Evolutionary conservation across 805 yeast species (phyloP).

Genomic region (Candida manassasensis): DNA sequence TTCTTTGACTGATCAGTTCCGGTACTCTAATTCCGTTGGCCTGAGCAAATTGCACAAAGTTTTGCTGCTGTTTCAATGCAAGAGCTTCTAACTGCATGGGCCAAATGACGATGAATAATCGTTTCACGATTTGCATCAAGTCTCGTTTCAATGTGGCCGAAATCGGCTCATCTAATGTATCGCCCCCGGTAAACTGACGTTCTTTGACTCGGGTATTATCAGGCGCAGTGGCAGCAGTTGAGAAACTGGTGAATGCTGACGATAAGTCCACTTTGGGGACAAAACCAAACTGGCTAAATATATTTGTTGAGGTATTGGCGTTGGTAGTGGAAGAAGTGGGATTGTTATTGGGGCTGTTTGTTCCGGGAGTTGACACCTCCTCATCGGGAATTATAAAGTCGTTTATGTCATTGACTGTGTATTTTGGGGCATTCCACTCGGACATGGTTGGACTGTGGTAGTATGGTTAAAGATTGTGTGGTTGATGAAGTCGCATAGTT

Average conservation of each 20-base stretch:
- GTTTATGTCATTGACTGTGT: slow-evolving; percentile 16
- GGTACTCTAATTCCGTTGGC: slow-evolving; percentile 34
- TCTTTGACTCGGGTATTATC: slow-evolving; percentile 32
- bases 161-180: slow-evolving; percentile 70
- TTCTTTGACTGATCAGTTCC: slow-evolving; percentile 22
- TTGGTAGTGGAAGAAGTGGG: not conserved
- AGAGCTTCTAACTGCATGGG: slow-evolving; percentile 36
- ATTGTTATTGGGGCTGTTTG: slow-evolving; percentile 1
- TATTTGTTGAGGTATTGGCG: slow-evolving; percentile 3
- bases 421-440: slow-evolving; percentile 6
- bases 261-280: slow-evolving; percentile 31
- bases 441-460: slow-evolving; percentile 5
- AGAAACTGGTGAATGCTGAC: slow-evolving; percentile 30
- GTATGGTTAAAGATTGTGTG: too few species aligned
- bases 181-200: slow-evolving; percentile 60
- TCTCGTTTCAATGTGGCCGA: slow-evolving; percentile 46
- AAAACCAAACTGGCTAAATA: slow-evolving; percentile 13
- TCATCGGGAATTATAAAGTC: slow-evolving; percentile 39
- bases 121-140: slow-evolving; percentile 28
- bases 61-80: slow-evolving; percentile 32
- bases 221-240: slow-evolving; percentile 13
- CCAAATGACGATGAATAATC: slow-evolving; percentile 40
- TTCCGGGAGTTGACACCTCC: slow-evolving; percentile 10
- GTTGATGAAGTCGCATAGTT: too few species aligned
- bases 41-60: slow-evolving; percentile 30